Base-by-base conservation (phyloP, 495 filamentous ascomycete species). In the Usnea hakonensis region DNA sequence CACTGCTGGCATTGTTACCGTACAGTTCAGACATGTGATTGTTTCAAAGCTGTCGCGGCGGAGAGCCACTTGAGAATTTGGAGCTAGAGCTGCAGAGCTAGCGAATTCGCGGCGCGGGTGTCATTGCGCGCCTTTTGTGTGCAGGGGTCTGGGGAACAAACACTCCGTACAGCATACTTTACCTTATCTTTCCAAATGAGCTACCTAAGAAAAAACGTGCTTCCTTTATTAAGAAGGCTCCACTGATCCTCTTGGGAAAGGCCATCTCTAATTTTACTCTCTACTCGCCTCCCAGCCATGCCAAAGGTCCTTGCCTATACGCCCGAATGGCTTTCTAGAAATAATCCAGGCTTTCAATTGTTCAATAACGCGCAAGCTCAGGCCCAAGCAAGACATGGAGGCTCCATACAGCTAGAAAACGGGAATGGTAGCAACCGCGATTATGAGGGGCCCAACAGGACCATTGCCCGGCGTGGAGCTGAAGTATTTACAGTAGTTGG, bases 401-500 rank as follows among this genome's bases (percentile, higher is more conserved):
- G 65, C 36, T 41, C 36, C 8, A 8, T 28, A 17, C 48, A 41
- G 14, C 16, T 19, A 43, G 55, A 43, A 68, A 26, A 80, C 75
- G 58, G 68, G 71, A 63, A 67, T 10, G 68, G 28, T 52, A 52
- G 48, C 2, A n/a, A 19, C n/a, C 8, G 16, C 14, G 28, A 69
- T 16, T 76, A 79, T 55, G 72, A 73, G 9, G 85, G 88, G 14
- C 81, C 90, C 4, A 78, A 77, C 43, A 81, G 84, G 55, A 91
- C 82, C 11, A 83, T 94, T 43, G 91, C 89, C 9, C 82, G 79
- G 43, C 77, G 90, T 53, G 89, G 85, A 48, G 88, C 87, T 36
- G 88, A 96, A 66, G 77, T 95, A 1, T 95, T 96, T 71, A 84
- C 88, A 1, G 90, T 90, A 17, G 85, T 88, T 16, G 90, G 90